Conservation (phyloP, 176 grass and related monocot species). For the Lolium multiflorum region DNA sequence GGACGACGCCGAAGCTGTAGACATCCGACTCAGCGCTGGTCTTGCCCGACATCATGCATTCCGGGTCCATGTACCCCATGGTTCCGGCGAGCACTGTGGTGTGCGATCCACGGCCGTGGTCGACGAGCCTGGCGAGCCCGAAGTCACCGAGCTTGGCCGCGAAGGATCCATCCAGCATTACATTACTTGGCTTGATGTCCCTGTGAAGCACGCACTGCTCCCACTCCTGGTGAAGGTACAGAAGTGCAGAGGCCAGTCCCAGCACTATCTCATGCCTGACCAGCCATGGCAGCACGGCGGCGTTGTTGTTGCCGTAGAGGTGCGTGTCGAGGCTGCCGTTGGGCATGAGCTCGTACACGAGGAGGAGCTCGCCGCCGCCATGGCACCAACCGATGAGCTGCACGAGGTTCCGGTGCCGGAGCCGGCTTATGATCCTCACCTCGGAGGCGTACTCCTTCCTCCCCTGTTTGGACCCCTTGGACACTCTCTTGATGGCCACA, state of each 20-base stretch:
- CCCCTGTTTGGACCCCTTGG: conserved; percentile 49
- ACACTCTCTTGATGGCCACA: conserved; percentile 39
- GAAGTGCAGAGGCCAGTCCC: background rate
- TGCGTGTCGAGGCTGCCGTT: conserved; percentile 64
- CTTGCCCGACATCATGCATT: conserved; percentile 26
- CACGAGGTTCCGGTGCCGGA: conserved; percentile 62
- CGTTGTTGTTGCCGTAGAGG: background rate
- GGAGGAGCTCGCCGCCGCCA: conserved; percentile 42
- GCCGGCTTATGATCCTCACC: conserved; percentile 67
- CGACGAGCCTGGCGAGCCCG: conserved; percentile 41
- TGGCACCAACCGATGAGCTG: conserved; percentile 84
- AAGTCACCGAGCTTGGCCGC: conserved; percentile 55
- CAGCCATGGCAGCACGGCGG: conserved; percentile 40
- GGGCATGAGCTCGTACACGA: conserved; percentile 60
- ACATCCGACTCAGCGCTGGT: conserved; percentile 40
- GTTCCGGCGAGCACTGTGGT: conserved; percentile 37
- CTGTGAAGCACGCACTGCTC: conserved; percentile 47
- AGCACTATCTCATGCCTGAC: conserved; percentile 35
- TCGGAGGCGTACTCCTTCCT: conserved; percentile 60
- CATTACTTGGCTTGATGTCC: conserved; percentile 53
- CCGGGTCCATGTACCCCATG: conserved; percentile 47
- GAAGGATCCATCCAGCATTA: conserved; percentile 41
- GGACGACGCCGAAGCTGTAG: conserved; percentile 56
- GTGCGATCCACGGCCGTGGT: conserved; percentile 26
- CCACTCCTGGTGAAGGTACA: conserved; percentile 49